Evolutionary conservation across 495 filamentous ascomycete species (phyloP).

Genomic region (Tricharina praecox): DNA sequence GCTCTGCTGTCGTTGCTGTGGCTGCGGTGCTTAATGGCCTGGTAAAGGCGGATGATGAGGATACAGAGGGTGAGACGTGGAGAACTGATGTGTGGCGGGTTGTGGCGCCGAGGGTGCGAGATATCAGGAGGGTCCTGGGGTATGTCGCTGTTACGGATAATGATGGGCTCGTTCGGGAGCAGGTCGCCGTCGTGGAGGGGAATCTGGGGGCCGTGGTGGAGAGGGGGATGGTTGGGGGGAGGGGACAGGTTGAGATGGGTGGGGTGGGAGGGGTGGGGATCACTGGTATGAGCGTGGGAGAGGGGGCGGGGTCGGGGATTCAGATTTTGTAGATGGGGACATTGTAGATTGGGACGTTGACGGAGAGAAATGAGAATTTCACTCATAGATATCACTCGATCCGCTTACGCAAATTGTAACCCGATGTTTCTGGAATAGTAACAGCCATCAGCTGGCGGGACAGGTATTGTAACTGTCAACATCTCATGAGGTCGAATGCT

Average conservation of each 20-base stretch:
- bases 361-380: too few species aligned
- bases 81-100: constrained; percentile 44
- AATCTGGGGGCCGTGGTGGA: constrained; percentile 49
- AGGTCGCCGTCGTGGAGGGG: constrained; percentile 53
- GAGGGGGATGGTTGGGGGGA: constrained; percentile 28
- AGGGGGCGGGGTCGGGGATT: constrained; percentile 26
- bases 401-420: too few species aligned
- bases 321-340: constrained; percentile 1
- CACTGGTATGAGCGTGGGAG: constrained; percentile 30
- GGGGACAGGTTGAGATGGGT: constrained; percentile 14
- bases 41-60: constrained; percentile 23
- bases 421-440: too few species aligned
- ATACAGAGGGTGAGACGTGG: constrained; percentile 37
- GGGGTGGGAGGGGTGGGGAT: constrained; percentile 10
- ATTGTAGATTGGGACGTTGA: too few species aligned
- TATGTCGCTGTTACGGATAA: constrained; percentile 52
- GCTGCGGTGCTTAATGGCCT: constrained; percentile 49
- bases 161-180: constrained; percentile 56
- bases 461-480: too few species aligned
- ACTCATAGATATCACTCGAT: too few species aligned
- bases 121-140: constrained; percentile 43
- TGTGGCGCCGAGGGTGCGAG: constrained; percentile 41
- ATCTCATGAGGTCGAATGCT: too few species aligned
- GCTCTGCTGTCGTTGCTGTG: constrained; percentile 54
- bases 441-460: too few species aligned